These are phyloP conservation scores for Takakia lepidozioides DNA, from an alignment of 225 moss, liverwort and hornwort species.

Conservation along the genomic window DNA sequence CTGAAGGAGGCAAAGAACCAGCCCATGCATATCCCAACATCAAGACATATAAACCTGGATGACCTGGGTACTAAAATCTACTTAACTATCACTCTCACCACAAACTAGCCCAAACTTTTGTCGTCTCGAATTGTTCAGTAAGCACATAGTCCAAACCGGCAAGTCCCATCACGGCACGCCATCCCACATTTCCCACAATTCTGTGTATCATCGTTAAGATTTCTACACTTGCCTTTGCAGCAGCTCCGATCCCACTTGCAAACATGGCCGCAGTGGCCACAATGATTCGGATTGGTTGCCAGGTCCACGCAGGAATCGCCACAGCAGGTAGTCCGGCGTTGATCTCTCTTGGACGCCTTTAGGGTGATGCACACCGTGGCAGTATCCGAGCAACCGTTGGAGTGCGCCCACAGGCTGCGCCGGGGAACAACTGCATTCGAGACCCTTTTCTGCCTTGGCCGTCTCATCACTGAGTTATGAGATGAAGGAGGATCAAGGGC, in stretches of 20 bases:
- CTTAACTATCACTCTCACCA: too few species aligned
- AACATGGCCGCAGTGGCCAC: conserved; percentile 40
- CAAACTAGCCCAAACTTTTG: too few species aligned
- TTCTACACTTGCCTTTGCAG: conserved; percentile 48
- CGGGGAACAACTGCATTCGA: not conserved
- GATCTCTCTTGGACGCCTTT: too few species aligned
- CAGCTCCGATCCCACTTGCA: conserved; percentile 28
- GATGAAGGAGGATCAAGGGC: too few species aligned
- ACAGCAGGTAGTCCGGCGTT: too few species aligned
- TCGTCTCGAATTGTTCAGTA: too few species aligned
- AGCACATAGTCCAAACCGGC: conserved; percentile 44
- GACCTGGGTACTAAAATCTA: too few species aligned
- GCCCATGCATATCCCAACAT: too few species aligned
- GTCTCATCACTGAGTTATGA: too few species aligned
- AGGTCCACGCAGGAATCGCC: conserved; percentile 20
- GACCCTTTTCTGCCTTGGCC: not conserved
- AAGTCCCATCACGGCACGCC: conserved; percentile 26
- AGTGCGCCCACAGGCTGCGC: conserved; percentile 12
- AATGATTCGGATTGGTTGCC: conserved; percentile 13
- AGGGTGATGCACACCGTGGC: conserved; percentile 3
- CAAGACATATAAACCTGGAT: too few species aligned
- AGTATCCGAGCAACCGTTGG: conserved; percentile 5
- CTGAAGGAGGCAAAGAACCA: too few species aligned
- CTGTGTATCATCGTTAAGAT: conserved; percentile 31
- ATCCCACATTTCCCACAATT: conserved; percentile 38